Base-by-base conservation (phyloP, 2,329 filamentous ascomycete species). In the Coleophoma eucalyptorum region DNA sequence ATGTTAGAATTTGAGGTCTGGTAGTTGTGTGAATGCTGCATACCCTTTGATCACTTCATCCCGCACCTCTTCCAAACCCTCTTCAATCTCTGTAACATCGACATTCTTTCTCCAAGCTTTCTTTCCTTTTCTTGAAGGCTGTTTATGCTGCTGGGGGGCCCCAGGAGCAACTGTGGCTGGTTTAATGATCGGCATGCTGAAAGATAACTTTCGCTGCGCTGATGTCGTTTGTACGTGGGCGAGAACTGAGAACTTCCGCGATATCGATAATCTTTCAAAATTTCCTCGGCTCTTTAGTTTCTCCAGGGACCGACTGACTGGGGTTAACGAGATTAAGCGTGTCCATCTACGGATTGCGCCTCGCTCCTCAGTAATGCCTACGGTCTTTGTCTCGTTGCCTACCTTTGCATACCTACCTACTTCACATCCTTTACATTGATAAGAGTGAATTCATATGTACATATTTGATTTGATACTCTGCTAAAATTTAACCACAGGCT, bases 21-120 rank as follows among this genome's bases (percentile, higher is more conserved):
- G 26, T 26, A 8, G 6, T 26, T 26, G 26, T 26, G 26, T 26
- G 26, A 26, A 7, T 26, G 26, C 26, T 26, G 26, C 26, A 53
- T 77, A 93, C 90, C 94, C 94, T 76, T 86, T 81, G 59, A 96
- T 94, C 55, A 97, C 87, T 74, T 97, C 89, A 52, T 95, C 87
- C 63, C 94, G 90, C 58, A 95, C 75, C 64, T 88, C 80, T 56
- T 91, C 86, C 33, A 99, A 81, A 54, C 94, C 94, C 49, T 87
- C 74, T 62, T 93, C 81, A 21, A 99, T 82, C 55, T 96, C 86
- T 26, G 89, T 87, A 55, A 97, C 82, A 71, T 99, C 90, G 69
- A 99, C 90, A 73, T 99, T 96, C 71, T 97, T 99, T 66, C 94
- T 83, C 94, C 94, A 99, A 32, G 94, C 93, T 75, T 96, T 97